Evolutionary conservation across 176 grass and related monocot species (phyloP), one percentile per base, ranked within the genome.

Genomic region (Triticum dicoccoides): DNA sequence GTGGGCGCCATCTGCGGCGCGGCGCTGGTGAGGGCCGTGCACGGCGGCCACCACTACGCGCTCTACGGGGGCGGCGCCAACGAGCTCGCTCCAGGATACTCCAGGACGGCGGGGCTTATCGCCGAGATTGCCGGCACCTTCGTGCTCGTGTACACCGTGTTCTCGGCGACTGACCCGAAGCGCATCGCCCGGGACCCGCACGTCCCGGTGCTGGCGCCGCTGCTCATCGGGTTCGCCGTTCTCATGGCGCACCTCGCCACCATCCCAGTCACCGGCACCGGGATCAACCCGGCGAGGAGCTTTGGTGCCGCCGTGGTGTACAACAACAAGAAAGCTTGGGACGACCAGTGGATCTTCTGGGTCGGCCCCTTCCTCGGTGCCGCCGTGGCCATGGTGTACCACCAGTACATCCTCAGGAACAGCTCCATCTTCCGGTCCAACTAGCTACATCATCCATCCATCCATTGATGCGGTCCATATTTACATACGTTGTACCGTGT

Each of bases 21-120:
- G 0, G 68, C 47, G 4, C 51, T 83, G 13, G 81, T 83, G 0
- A 73, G 29, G 68, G 52, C 68, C 8, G 52, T 83, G 11, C 47
- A 59, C 45, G 67, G 81, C 1, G 29, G 6, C 32, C n/a, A n/a
- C 6, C 21, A 37, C 10, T 93, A 88, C 76, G 58, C 35, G 38
- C 68, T 76, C 51, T 41, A 77, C 49, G 92, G 92, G 3, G 92
- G 92, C 23, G 92, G 92, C 59, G 89, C 87, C 56, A 94, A 94
- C 85, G 86, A 75, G 85, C 38, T 94, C n/a, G 61, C 61, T 9
- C 61, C 61, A 0, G 61, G 61, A 0, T 62, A 62, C n/a, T 62
- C 61, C 21, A 62, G 3, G 59, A 23, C 8, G 3, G 18, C 8
- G 1, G 61, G 61, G n/a, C 61, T 62, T 3, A 9, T 62, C 9